phyloP scores from a whole-genome alignment of 1,139 yeast species.

The Protomyces arabidopsidicola region DNA sequence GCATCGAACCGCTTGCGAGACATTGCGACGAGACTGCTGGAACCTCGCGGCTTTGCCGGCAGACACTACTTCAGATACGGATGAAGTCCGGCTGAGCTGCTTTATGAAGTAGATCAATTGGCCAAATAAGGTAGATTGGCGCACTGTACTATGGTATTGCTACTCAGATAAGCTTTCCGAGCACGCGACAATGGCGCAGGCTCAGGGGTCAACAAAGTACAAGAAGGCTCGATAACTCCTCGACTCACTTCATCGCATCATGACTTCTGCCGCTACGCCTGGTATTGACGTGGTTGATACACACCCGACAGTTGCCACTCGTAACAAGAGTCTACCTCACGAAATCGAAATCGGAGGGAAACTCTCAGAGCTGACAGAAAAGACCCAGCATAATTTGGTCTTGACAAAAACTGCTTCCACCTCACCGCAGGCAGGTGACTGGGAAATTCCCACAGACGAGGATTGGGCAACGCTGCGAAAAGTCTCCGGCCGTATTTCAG shows the following conservation, averaged over 20 bases:
- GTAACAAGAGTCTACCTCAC: not conserved
- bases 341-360: not conserved
- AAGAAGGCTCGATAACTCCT: too few species aligned
- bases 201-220: too few species aligned
- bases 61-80: too few species aligned
- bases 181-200: too few species aligned
- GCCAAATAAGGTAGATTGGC: too few species aligned
- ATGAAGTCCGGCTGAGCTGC: too few species aligned
- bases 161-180: too few species aligned
- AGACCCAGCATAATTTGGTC: not conserved
- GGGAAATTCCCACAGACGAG: conserved; percentile 41
- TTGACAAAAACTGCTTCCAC: not conserved
- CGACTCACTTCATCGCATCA: not conserved
- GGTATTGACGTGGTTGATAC: not conserved
- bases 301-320: not conserved
- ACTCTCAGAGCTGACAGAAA: not conserved
- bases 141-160: too few species aligned
- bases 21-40: too few species aligned
- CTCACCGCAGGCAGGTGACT: not conserved
- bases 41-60: too few species aligned
- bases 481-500: conserved; percentile 45
- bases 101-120: too few species aligned
- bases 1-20: too few species aligned
- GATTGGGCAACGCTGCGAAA: conserved; percentile 48
- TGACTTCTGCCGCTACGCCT: not conserved